Percentiles rank a stretch among this genome's conserved stretches.
Evolutionary conservation across 78 protist genomes (phyloP).

Genomic region (Dictyostelium brefeldianum): DNA sequence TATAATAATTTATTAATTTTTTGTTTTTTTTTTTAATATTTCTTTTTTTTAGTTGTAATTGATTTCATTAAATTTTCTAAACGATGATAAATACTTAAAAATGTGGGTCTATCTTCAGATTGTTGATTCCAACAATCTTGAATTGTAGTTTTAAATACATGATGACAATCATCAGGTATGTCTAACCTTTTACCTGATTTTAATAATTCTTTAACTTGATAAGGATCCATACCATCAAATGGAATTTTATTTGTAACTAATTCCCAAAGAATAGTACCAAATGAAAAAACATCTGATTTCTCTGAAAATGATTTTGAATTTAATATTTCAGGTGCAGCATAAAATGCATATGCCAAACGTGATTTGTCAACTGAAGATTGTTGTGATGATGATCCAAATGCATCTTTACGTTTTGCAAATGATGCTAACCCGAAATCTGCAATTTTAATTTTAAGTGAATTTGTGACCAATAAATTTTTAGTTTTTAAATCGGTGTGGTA

Average conservation of each 20-base stretch:
- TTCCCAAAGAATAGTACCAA: constrained; percentile 79
- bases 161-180: constrained; percentile 44
- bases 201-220: constrained; percentile 63
- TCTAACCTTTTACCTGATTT: constrained; percentile 60
- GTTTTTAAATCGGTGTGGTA: constrained; percentile 71
- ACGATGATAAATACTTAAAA: constrained; percentile 62
- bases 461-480: constrained; percentile 63
- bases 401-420: constrained; percentile 45
- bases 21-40: background rate
- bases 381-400: background rate
- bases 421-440: constrained; percentile 75
- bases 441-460: constrained; percentile 49
- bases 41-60: constrained; percentile 10
- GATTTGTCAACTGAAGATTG: background rate
- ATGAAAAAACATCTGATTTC: constrained; percentile 77
- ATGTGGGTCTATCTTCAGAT: constrained; percentile 70
- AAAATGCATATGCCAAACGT: constrained; percentile 56
- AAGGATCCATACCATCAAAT: constrained; percentile 69
- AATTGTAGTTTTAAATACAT: constrained; percentile 27
- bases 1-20: background rate
- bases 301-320: constrained; percentile 51
- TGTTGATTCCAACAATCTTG: constrained; percentile 68
- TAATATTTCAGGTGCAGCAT: constrained; percentile 78
- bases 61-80: constrained; percentile 53
- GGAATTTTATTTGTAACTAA: constrained; percentile 62